Conservation (phyloP, 441 rosid genomes). For the Erysimum cheiri region DNA sequence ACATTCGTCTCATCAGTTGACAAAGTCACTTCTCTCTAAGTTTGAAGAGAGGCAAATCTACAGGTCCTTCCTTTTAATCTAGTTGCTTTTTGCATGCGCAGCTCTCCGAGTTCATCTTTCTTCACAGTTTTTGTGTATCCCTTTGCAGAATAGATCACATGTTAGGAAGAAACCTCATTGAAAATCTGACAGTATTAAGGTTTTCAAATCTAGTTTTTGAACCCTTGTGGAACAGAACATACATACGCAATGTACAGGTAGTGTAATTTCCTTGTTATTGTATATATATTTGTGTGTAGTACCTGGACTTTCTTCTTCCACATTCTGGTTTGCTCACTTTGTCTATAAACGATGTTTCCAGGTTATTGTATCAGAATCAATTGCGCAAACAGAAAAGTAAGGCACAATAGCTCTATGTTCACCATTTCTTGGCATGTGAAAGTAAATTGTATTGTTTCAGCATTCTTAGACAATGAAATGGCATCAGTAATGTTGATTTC, state of each 20-base stretch:
- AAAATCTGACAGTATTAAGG: constrained; percentile 79
- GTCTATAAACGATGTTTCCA: constrained; percentile 43
- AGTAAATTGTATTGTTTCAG: constrained; percentile 22
- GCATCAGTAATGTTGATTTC: constrained; percentile 5
- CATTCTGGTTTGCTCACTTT: constrained; percentile 22
- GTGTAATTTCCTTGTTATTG: constrained; percentile 18
- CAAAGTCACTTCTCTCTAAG: constrained; percentile 68
- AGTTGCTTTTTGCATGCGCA: constrained; percentile 2
- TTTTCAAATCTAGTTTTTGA: constrained; percentile 86
- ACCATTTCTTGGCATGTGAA: constrained; percentile 7
- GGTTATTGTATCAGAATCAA: constrained; percentile 71
- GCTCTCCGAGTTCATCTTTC: constrained; percentile 8
- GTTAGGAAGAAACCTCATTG: constrained; percentile 79
- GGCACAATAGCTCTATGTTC: background rate
- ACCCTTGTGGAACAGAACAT: constrained; percentile 81
- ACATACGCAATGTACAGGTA: constrained; percentile 76
- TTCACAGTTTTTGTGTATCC: constrained; percentile 20
- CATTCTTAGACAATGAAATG: constrained; percentile 21
- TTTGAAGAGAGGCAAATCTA: constrained; percentile 75
- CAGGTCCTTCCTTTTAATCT: constrained; percentile 52
- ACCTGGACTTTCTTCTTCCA: constrained; percentile 14
- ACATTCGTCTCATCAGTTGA: constrained; percentile 57
- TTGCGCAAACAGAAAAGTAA: constrained; percentile 59
- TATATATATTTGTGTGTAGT: constrained; percentile 4
- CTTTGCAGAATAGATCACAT: constrained; percentile 81